Conservation (phyloP, 441 rosid genomes). For the Arabidopsis hybrid region DNA sequence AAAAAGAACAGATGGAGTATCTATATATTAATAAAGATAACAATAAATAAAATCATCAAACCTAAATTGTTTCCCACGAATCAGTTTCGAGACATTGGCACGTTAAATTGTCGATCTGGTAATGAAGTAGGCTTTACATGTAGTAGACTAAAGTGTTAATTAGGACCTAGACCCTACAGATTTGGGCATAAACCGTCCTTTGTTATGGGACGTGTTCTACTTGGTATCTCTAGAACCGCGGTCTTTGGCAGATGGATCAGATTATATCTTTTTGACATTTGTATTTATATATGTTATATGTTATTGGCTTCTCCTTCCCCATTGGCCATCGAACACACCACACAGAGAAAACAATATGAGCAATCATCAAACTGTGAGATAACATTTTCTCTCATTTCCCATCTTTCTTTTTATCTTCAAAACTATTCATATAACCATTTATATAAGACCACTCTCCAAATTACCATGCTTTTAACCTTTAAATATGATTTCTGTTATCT, state of each 20-base stretch:
- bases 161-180: background rate
- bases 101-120: slow-evolving; percentile 21
- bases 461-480: too few species aligned
- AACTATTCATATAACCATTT: too few species aligned
- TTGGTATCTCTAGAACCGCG: background rate
- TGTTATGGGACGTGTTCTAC: background rate
- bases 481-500: background rate
- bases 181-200: background rate
- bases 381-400: background rate
- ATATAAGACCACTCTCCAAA: too few species aligned
- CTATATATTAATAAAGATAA: too few species aligned
- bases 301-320: slow-evolving; percentile 1
- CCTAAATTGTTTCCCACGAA: slow-evolving; percentile 6
- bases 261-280: too few species aligned
- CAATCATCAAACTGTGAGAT: slow-evolving; percentile 36
- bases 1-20: too few species aligned
- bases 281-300: background rate
- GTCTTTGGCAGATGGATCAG: background rate
- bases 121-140: background rate
- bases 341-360: slow-evolving; percentile 20
- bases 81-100: slow-evolving; percentile 11
- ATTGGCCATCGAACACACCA: background rate
- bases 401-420: background rate
- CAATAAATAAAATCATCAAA: background rate
- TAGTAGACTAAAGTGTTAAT: background rate